Evolutionary conservation across 2,329 filamentous ascomycete genomes (phyloP), one percentile per base, ranked within the genome.

Genomic region (Graphilbum ipis-grandicollis): DNA sequence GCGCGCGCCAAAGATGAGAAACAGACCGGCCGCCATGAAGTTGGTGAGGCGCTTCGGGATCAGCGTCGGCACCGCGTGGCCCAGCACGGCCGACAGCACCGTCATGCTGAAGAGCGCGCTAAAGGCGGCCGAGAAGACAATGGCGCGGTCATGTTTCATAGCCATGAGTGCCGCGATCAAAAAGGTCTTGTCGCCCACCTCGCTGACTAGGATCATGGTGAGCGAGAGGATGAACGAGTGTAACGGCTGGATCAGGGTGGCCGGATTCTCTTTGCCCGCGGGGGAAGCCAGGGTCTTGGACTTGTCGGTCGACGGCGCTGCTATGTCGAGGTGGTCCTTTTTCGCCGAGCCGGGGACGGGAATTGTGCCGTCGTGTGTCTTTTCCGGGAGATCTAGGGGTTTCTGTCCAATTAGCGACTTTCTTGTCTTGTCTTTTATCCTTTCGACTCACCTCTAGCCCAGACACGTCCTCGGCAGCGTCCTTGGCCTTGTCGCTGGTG

Each of bases 181-280:
- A 63, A 98, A 98, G 0, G 90, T 98, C 62, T 98, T 98, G 70
- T 98, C 90, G 44, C 90, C 90, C 49, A 98, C 75, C 56, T 98
- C 90, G 33, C 88, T 94, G 48, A 96, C 79, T 43, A 96, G 64
- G 49, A 98, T 98, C 90, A 96, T 98, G 40, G 86, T 88, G 41
- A 94, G 75, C 14, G 90, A 93, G 23, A 96, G 75, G 12, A 93
- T 52, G 50, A 90, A 92, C 4, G 90, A 96, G 56, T 98, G 88
- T 49, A 77, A 65, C 15, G 83, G 82, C 43, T 76, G 79, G 41
- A 86, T 84, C 30, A 86, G 62, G 40, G 64, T 60, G 10, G 63
- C 59, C 9, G 51, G 51, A 9, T 67, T 68, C 7, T 67, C 62
- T 43, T 53, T 45, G 39, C 49, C 34, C 43, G 48, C 36, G 8